Base-by-base conservation (phyloP, 179 eudicot species). In the Monotropa hypopitys region DNA sequence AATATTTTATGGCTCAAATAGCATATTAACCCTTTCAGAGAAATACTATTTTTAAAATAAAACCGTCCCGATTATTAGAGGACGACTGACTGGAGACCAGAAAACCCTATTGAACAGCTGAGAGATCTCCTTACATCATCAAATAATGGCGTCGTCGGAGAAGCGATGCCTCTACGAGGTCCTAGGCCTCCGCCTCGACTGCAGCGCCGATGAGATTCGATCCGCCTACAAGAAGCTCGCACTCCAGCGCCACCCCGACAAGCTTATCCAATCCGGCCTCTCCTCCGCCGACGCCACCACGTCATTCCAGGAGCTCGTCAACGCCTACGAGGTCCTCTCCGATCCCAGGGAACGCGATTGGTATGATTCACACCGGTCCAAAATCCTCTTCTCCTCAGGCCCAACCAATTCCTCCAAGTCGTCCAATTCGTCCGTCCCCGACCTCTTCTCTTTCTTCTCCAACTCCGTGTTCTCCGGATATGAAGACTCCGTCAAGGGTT, bases 221-320 rank as follows among this genome's bases (percentile, higher is more conserved):
- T 84, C 93, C 1, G 89, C 97, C 16, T 94, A 94, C 89, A 85
- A 74, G 56, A 88, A 88, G 65, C 97, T 89, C 57, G 98, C 98
- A 4, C 90, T 94, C 33, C 97, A 90, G 75, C 97, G 98, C 75
- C 98, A 94, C 88, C 98, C 97, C 0, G 98, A 94, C 79, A 94
- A 94, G 89, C 97, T 94, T 23, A 77, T 88, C 42, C 85, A 84
- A 65, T 89, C 97, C 75, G 98, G 98, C 57, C 38, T 87, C 63
- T 56, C 98, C 35, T 70, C 86, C 4, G 79, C 81, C 33, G 97
- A 87, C 5, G 97, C 97, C 85, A 94, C 97, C 3, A 88, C 97
- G 21, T 68, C 96, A 12, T 94, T 94, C 75, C 98, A 94, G 35
- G 98, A 94, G 78, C 97, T 94, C 23, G 90, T 88, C 26, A 91